These are phyloP conservation scores for Spiromastix sp. DNA, from an alignment of 2,329 filamentous ascomycete genomes.

Conservation along the genomic window DNA sequence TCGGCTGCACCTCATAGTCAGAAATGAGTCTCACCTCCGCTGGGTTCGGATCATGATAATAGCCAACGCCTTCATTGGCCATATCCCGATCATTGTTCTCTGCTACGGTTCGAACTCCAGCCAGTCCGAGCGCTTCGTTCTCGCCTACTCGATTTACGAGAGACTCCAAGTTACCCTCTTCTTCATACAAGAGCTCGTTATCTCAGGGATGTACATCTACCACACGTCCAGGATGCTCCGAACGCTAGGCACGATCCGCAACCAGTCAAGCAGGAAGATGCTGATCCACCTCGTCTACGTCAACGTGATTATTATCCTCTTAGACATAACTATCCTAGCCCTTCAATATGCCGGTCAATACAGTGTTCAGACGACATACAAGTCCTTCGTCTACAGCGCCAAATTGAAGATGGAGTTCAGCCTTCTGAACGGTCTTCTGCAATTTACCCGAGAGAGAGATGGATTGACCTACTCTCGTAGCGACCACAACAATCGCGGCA, in stretches of 20 bases:
- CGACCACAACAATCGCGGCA: no score
- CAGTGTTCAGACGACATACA: slow-evolving; percentile 23
- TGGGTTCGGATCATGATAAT: slow-evolving; percentile 12
- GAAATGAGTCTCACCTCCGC: slow-evolving; percentile 9
- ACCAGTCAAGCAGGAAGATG: no score
- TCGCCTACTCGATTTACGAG: slow-evolving; percentile 13
- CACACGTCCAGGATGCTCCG: slow-evolving; percentile 19
- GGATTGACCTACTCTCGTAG: no score
- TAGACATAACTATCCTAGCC: slow-evolving; percentile 31
- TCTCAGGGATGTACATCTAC: slow-evolving; percentile 13
- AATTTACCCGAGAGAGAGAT: no score
- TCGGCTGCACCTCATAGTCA: slow-evolving; percentile 12
- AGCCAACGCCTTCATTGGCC: slow-evolving; percentile 10
- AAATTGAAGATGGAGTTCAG: slow-evolving; percentile 42
- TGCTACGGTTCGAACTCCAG: no score
- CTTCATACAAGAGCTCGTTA: slow-evolving; percentile 13
- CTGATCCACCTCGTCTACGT: no score
- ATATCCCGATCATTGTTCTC: slow-evolving; percentile 11
- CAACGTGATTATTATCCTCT: slow-evolving; percentile 32
- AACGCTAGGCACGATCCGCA: slow-evolving; percentile 31
- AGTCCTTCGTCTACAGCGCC: slow-evolving; percentile 19
- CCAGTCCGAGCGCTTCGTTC: no score
- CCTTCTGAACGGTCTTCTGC: slow-evolving; percentile 39
- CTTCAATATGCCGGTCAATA: slow-evolving; percentile 26
- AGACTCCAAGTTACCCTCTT: slow-evolving; percentile 14